Base-by-base conservation (phyloP, 106 monocot species). In the Ottelia alismoides region DNA sequence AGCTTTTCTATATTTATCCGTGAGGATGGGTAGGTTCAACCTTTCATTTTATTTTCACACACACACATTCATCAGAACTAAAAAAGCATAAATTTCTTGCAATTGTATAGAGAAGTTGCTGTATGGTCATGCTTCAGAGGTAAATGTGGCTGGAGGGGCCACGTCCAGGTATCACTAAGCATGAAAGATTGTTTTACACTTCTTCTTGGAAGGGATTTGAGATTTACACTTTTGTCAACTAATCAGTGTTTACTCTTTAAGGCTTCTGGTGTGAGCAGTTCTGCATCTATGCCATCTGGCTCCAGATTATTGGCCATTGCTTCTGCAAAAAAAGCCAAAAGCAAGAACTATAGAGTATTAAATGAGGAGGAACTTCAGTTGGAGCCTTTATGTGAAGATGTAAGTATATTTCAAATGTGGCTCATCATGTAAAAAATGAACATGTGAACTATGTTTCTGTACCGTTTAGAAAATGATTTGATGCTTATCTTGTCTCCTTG, bases 101-200 rank as follows among this genome's bases (percentile, higher is more conserved):
- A 55, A 20, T 3, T 51, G 20, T 51, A 65, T 70, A 65, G 64
- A 52, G 31, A 55, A 18, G 31, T 63, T 22, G 83, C 83, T 24
- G 46, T 63, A 49, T 93, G 93, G 93, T 40, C 27, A 14, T 93
- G 93, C 75, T 76, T 78, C 54, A 83, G 93, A 72, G 72, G 28
- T 45, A 83, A 77, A 61, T 93, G 93, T 69, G 80, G 80, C 26
- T 88, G 80, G 83, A 72, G 35, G 21, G 87, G 87, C n/a, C 25
- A 30, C 56, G 28, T 71, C 25, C 25, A 76, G 77, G 91, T 86
- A 60, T 52, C 6, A 28, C 16, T 49, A 16, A 2, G 23, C 27
- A 24, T 22, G 47, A 28, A 47, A 27, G 2, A n/a, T 56, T 31
- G 12, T 27, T 35, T 17, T 4, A 27, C 10, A n/a, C n/a, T n/a